Conservation (phyloP, 2,329 filamentous ascomycete species). For the Aspergillus udagawae region DNA sequence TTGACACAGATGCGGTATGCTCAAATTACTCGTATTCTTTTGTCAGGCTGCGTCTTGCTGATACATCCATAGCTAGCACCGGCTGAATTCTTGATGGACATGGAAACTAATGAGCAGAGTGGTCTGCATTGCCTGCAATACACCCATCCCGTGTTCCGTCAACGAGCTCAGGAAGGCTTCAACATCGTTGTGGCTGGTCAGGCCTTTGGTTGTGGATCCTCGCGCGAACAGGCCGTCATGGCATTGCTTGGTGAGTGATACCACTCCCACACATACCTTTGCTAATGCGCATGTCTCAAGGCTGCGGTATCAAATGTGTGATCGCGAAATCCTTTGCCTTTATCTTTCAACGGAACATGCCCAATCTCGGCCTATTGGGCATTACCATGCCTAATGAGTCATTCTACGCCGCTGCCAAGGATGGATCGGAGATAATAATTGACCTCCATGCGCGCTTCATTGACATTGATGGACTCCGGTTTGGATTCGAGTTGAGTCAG, state of each 20-base stretch:
- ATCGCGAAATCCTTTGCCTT: constrained; percentile 46
- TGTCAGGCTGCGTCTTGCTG: background rate
- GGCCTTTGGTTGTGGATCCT: constrained; percentile 46
- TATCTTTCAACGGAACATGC: constrained; percentile 46
- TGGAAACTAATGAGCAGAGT: constrained; percentile 29
- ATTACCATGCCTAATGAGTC: constrained; percentile 37
- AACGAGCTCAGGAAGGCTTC: constrained; percentile 32
- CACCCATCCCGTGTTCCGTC: constrained; percentile 40
- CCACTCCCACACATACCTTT: background rate
- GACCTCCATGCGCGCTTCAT: constrained; percentile 24
- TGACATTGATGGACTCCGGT: constrained; percentile 23
- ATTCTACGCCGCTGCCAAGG: constrained; percentile 36
- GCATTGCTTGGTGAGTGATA: constrained; percentile 32
- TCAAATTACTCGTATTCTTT: background rate
- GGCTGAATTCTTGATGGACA: constrained; percentile 32
- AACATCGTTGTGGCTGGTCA: constrained; percentile 45
- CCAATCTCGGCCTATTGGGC: constrained; percentile 43
- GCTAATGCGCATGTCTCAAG: background rate
- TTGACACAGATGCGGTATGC: constrained; percentile 40
- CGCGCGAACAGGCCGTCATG: constrained; percentile 42
- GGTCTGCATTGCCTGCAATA: constrained; percentile 40
- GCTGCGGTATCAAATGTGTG: constrained; percentile 36
- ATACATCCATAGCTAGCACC: constrained; percentile 35
- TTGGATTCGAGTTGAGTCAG: constrained; percentile 32
- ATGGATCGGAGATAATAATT: constrained; percentile 37